These are phyloP conservation scores for Bipolaris victoriae DNA, from an alignment of 2,329 filamentous ascomycete genomes.

Conservation along the genomic window DNA sequence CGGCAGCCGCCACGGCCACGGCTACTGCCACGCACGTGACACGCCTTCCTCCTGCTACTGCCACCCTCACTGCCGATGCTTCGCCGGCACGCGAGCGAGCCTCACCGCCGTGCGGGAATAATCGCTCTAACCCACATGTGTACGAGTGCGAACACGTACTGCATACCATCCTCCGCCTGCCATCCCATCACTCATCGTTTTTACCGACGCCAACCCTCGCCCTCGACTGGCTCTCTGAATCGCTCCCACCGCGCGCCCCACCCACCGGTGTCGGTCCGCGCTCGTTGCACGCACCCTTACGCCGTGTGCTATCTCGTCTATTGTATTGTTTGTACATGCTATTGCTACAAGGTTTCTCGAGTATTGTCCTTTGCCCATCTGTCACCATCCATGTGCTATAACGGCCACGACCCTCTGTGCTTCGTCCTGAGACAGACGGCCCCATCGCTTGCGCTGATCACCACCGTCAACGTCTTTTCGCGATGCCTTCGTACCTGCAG, in stretches of 20 bases:
- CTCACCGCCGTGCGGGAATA: slow-evolving; percentile 22
- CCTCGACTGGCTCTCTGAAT: slow-evolving; percentile 10
- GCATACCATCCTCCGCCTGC: neutral
- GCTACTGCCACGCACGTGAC: slow-evolving; percentile 4
- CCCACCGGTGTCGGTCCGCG: slow-evolving; percentile 19
- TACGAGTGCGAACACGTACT: neutral
- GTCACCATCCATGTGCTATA: slow-evolving; percentile 16
- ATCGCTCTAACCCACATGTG: slow-evolving; percentile 8
- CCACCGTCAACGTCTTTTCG: slow-evolving; percentile 24
- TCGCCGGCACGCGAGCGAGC: slow-evolving; percentile 23
- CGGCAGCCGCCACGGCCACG: slow-evolving; percentile 5
- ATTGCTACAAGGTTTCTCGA: neutral
- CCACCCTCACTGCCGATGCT: slow-evolving; percentile 24
- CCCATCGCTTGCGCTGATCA: slow-evolving; percentile 18
- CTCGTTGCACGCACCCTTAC: neutral
- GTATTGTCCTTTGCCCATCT: slow-evolving; percentile 8
- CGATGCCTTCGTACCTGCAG: slow-evolving; percentile 23
- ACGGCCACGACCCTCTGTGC: slow-evolving; percentile 23
- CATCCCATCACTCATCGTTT: slow-evolving; percentile 3
- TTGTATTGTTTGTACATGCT: neutral
- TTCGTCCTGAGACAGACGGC: slow-evolving; percentile 30
- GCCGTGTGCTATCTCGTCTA: too few species aligned
- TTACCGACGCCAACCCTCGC: slow-evolving; percentile 16
- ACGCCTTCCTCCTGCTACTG: neutral
- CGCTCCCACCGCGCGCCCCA: slow-evolving; percentile 9